phyloP scores from a whole-genome alignment of 768 basidiomycete genomes.

The Tulasnella sp. region DNA sequence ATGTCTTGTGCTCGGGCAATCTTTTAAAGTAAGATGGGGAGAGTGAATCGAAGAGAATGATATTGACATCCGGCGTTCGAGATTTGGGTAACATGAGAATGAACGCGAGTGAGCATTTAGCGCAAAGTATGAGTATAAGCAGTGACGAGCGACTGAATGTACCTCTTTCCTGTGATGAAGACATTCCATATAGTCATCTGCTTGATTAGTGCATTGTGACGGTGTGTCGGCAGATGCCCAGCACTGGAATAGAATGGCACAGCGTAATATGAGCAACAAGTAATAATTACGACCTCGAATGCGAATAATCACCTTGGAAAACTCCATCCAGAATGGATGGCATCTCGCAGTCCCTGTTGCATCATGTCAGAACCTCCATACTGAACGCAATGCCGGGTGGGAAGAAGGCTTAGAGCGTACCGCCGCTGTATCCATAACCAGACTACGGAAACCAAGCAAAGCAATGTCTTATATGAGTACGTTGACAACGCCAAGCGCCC shows the following conservation, averaged over 20 bases:
- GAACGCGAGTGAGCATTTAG: not conserved
- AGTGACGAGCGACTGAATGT: constrained; percentile 21
- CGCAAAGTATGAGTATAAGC: not conserved
- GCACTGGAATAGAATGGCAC: constrained; percentile 40
- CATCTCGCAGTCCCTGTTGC: constrained; percentile 66
- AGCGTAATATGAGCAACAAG: not conserved
- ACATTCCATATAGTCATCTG: constrained; percentile 86
- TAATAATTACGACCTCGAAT: constrained; percentile 3
- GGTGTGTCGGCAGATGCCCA: constrained; percentile 74
- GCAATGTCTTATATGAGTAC: not conserved
- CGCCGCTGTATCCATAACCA: constrained; percentile 54
- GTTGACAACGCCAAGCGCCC: no score
- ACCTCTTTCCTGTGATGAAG: constrained; percentile 85
- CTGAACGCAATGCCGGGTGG: not conserved
- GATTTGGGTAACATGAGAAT: not conserved
- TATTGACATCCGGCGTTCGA: not conserved
- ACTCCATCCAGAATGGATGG: constrained; percentile 88
- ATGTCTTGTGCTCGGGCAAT: constrained; percentile 56
- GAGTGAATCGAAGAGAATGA: no score
- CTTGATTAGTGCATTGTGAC: constrained; percentile 52
- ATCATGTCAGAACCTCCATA: not conserved
- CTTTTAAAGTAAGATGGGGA: constrained; percentile 25
- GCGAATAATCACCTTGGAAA: constrained; percentile 43
- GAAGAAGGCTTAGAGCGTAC: constrained; percentile 29
- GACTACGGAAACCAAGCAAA: constrained; percentile 33